Base-by-base conservation (phyloP, 805 yeast genomes). In the Candida manassasensis region DNA sequence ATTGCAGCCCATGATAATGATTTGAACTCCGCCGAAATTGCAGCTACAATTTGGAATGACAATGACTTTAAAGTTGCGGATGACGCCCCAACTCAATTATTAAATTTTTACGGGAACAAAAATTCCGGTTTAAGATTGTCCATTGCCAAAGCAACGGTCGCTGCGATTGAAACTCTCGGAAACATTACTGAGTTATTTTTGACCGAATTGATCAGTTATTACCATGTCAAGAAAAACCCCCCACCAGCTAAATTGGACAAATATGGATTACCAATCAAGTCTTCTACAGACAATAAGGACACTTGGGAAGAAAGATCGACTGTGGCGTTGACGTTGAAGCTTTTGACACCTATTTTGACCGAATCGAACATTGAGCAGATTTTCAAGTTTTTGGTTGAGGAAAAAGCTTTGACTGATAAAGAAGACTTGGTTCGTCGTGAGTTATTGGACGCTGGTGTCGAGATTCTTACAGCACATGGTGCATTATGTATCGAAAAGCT, bases 291-390 rank as follows among this genome's bases (percentile, higher is more conserved):
- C 13, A 78, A 76, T 47, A 75, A 71, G 43, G 97, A 88, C 49
- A 68, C 76, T 3, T 89, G 96, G 95, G 93, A 84, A 52, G 73
- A 72, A 22, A 72, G 98, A 53, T 77, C 89, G 43, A 94, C 96
- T 19, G 67, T 81, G 39, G 95, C 96, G 0, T 60, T 80, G 15
- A 59, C 88, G 0, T 57, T 88, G 36, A 74, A 75, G 41, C 67
- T 73, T 27, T 57, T 82, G 21, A 71, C 86, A 1, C 68, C 77
- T 0, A 62, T 79, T 19, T 62, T 63, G 19, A 45, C 50, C 9
- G 52, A 55, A 1, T 32, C 33, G 4, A 59, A 72, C 6, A 74
- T 86, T 24, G 69, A 71, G 9, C 52, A 57, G 19, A 55, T 86
- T n/a, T 74, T 88, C 48, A 56, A 59, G 15, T 86, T 85, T 54